Evolutionary conservation across 1,139 yeast species (phyloP).

Genomic region (Kurtzmaniella quercitrusa): DNA sequence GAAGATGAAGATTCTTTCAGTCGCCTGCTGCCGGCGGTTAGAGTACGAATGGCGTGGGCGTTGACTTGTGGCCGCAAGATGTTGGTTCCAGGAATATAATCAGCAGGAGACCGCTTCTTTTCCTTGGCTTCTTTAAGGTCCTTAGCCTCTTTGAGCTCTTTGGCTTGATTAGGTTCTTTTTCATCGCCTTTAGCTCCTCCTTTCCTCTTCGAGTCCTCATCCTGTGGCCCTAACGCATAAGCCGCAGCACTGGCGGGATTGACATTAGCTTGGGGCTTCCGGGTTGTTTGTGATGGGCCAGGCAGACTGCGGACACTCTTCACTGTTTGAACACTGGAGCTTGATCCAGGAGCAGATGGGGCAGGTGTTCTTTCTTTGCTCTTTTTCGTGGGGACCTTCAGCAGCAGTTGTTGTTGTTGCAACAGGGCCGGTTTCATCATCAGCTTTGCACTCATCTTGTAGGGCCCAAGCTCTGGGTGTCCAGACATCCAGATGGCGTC

Average conservation of each 20-base stretch:
- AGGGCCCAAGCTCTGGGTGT: constrained; percentile 78
- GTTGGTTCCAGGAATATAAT: constrained; percentile 55
- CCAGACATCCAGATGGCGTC: constrained; percentile 62
- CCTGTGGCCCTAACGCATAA: constrained; percentile 32
- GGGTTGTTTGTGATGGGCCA: not conserved
- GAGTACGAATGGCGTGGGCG: constrained; percentile 25
- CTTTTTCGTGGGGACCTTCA: not conserved
- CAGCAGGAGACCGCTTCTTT: constrained; percentile 13
- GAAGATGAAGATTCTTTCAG: constrained; percentile 9
- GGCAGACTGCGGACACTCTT: not conserved
- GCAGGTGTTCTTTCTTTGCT: not conserved
- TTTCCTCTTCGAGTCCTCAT: constrained; percentile 8
- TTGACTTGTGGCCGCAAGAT: constrained; percentile 51
- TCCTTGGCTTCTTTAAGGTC: constrained; percentile 5
- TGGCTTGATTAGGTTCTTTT: constrained; percentile 12
- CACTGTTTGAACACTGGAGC: not conserved
- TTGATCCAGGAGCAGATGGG: constrained; percentile 1
- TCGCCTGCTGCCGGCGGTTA: constrained; percentile 3
- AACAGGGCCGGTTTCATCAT: constrained; percentile 50
- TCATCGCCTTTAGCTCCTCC: constrained; percentile 6
- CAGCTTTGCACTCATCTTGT: constrained; percentile 49
- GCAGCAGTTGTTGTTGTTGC: constrained; percentile 9
- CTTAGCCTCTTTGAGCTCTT: constrained; percentile 7
- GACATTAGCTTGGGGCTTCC: constrained; percentile 10
- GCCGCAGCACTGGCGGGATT: constrained; percentile 46